phyloP scores from a whole-genome alignment of 495 filamentous ascomycete species.

The Stereocaulon alpinum region DNA sequence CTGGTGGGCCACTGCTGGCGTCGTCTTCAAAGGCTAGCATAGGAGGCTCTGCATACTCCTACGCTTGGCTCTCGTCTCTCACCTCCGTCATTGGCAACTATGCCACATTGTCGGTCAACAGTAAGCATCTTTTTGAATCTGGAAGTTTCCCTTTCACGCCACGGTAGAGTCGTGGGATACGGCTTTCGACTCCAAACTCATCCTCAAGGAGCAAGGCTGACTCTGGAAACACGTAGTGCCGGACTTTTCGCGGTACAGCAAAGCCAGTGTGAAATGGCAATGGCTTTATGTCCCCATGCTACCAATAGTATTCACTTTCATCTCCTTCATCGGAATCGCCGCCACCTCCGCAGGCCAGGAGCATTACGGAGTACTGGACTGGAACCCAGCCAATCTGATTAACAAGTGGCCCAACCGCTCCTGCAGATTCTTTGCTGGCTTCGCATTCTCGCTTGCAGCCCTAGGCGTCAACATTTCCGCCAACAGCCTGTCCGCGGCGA shows the following conservation, averaged over 20 bases:
- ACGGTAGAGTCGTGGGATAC: too few species aligned
- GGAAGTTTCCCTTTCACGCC: too few species aligned
- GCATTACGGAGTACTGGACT: constrained; percentile 34
- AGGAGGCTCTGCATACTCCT: constrained; percentile 32
- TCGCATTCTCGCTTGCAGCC: constrained; percentile 37
- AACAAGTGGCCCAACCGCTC: constrained; percentile 40
- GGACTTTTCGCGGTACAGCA: constrained; percentile 41
- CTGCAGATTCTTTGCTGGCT: constrained; percentile 42
- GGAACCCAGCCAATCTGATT: constrained; percentile 37
- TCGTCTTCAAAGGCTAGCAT: constrained; percentile 24
- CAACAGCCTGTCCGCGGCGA: constrained; percentile 54
- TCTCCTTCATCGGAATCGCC: constrained; percentile 40
- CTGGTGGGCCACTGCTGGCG: constrained; percentile 17
- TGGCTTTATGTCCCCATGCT: constrained; percentile 40
- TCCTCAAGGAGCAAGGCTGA: too few species aligned
- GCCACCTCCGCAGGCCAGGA: constrained; percentile 36
- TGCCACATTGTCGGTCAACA: constrained; percentile 30
- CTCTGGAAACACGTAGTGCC: constrained; percentile 14
- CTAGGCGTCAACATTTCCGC: constrained; percentile 51
- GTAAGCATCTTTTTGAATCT: too few species aligned
- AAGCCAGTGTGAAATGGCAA: constrained; percentile 34
- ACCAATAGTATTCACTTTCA: constrained; percentile 40
- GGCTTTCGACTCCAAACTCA: too few species aligned
- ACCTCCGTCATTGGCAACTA: constrained; percentile 38
- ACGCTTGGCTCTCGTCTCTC: constrained; percentile 36